Evolutionary conservation across 1,139 yeast species (phyloP).

Genomic region (Blastobotrys indianensis): DNA sequence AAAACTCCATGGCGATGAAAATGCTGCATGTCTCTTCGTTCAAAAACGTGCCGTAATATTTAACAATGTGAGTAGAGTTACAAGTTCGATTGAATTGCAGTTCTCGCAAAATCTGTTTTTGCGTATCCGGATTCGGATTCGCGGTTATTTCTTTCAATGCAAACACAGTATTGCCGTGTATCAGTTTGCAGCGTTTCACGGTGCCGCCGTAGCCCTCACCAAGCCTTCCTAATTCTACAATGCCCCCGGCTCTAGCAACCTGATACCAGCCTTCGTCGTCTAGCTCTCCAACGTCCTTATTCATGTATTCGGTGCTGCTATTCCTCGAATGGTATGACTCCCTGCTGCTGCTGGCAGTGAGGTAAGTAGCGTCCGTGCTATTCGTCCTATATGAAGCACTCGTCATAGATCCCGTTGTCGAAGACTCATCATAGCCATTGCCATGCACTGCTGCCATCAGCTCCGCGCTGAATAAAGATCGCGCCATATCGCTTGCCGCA

Average conservation of each 20-base stretch:
- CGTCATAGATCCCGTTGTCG: background rate
- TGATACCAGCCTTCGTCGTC: constrained; percentile 75
- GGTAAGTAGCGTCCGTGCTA: background rate
- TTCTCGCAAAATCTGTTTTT: constrained; percentile 80
- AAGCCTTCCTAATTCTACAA: constrained; percentile 56
- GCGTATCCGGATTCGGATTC: constrained; percentile 75
- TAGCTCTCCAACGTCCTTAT: constrained; percentile 46
- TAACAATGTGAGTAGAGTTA: constrained; percentile 76
- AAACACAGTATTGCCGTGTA: constrained; percentile 54
- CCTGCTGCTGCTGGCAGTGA: background rate
- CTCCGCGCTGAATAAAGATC: constrained; percentile 33
- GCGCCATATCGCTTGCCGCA: constrained; percentile 16
- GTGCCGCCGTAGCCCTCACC: constrained; percentile 97
- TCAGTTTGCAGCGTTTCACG: constrained; percentile 67
- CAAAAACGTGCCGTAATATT: constrained; percentile 86
- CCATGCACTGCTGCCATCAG: constrained; percentile 33
- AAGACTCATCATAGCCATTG: constrained; percentile 17
- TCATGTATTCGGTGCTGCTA: background rate
- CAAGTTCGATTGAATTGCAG: constrained; percentile 81
- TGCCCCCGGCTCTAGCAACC: constrained; percentile 52
- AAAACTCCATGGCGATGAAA: constrained; percentile 90
- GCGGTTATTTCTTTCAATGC: constrained; percentile 78
- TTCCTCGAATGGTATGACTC: background rate
- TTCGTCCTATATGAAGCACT: background rate
- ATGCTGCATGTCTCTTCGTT: constrained; percentile 72